Percentiles rank a stretch among this genome's conserved stretches.
These are phyloP conservation scores for Rhizopogon vulgaris DNA, from an alignment of 768 basidiomycete genomes.

Conservation along the genomic window DNA sequence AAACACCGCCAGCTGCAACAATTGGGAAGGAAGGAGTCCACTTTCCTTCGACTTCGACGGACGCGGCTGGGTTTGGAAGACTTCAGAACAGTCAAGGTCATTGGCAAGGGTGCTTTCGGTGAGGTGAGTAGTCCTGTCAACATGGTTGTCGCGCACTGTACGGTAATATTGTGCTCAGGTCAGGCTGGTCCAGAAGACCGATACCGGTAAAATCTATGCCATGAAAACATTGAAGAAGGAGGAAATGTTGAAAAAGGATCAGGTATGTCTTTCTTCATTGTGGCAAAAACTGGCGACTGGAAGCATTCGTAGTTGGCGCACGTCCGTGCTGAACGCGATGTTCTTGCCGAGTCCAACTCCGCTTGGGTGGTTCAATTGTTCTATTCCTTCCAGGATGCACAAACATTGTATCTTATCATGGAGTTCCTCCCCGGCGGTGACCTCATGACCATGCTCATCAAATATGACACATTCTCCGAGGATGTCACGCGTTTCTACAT, in stretches of 20 bases:
- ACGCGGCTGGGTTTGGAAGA: constrained; percentile 89
- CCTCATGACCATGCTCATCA: constrained; percentile 99
- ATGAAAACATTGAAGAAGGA: constrained; percentile 98
- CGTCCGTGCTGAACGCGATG: constrained; percentile 95
- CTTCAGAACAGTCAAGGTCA: constrained; percentile 96
- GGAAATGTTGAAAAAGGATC: constrained; percentile 99
- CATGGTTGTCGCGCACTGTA: not conserved
- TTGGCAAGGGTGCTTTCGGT: constrained; percentile 98
- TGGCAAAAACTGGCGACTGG: constrained; percentile 1
- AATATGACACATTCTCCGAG: constrained; percentile 98
- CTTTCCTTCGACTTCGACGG: constrained; percentile 79
- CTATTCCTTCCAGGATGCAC: constrained; percentile 96
- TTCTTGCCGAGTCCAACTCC: constrained; percentile 92
- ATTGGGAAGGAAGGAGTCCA: constrained; percentile 83
- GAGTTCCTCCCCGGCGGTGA: constrained; percentile 98
- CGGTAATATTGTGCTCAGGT: constrained; percentile 38
- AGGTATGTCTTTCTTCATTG: constrained; percentile 43
- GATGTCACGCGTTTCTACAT: constrained; percentile 98
- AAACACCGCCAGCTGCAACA: constrained; percentile 80
- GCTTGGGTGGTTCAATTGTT: constrained; percentile 95
- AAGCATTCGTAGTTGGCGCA: constrained; percentile 71
- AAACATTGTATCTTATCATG: constrained; percentile 96
- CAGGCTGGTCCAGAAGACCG: constrained; percentile 90
- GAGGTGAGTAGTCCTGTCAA: constrained; percentile 51
- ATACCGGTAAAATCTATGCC: constrained; percentile 97